Evolutionary conservation across 1,139 yeast genomes (phyloP).

Genomic region (Saccharomyces hybrid): DNA sequence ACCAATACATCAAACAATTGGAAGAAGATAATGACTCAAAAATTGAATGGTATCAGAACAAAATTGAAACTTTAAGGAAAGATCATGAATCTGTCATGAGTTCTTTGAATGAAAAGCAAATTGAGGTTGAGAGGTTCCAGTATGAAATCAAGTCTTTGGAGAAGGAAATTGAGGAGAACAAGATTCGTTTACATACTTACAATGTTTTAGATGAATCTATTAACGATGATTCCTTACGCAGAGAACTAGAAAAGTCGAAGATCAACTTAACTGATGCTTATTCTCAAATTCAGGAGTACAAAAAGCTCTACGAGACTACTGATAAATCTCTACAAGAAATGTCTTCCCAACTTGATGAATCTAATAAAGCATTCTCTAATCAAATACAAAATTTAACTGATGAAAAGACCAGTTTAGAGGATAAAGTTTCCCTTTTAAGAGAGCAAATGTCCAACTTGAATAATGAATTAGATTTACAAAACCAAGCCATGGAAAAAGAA

Average conservation of each 20-base stretch:
- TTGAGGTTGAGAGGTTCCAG: conserved; percentile 33
- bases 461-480: conserved; percentile 20
- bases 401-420: conserved; percentile 36
- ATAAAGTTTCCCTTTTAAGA: conserved; percentile 33
- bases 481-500: conserved; percentile 17
- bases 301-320: conserved; percentile 42
- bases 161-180: conserved; percentile 34
- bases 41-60: conserved; percentile 55
- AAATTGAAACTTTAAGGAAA: conserved; percentile 44
- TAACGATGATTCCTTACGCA: conserved; percentile 28
- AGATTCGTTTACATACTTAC: conserved; percentile 33
- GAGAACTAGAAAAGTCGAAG: conserved; percentile 38
- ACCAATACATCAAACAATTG: conserved; percentile 41
- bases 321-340: conserved; percentile 43
- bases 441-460: conserved; percentile 33
- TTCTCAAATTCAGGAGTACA: conserved; percentile 44
- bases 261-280: conserved; percentile 43
- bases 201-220: conserved; percentile 14
- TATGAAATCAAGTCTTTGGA: conserved; percentile 31
- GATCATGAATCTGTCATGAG: neutral
- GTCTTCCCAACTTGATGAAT: conserved; percentile 34
- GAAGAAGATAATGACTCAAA: conserved; percentile 39
- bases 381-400: conserved; percentile 25
- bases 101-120: conserved; percentile 8
- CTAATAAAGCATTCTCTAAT: conserved; percentile 35